These are phyloP conservation scores for Leishmania arabica DNA, from an alignment of 208 protist genomes.

Conservation along the genomic window DNA sequence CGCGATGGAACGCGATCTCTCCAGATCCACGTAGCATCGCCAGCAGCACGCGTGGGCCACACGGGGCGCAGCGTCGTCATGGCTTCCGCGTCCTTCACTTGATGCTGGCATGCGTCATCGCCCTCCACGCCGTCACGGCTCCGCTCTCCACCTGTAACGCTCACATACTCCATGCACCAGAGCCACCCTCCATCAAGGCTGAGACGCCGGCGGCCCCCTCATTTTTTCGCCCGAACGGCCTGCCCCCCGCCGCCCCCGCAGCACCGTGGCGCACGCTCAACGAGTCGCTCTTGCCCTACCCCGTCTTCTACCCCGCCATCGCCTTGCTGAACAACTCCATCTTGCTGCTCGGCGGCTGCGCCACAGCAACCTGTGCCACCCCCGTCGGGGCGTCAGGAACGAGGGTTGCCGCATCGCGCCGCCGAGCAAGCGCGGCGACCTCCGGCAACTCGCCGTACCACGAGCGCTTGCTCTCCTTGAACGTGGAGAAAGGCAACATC, in stretches of 20 bases:
- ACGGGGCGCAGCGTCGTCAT: neutral
- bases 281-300: slow-evolving; percentile 33
- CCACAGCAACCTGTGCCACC: slow-evolving; percentile 16
- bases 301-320: slow-evolving; percentile 31
- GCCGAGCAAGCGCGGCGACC: neutral
- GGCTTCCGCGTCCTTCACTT: neutral
- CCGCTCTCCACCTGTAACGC: neutral
- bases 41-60: neutral
- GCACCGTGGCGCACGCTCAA: slow-evolving; percentile 27
- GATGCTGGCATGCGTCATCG: neutral
- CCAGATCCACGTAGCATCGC: neutral
- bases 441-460: slow-evolving; percentile 19
- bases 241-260: slow-evolving; percentile 15
- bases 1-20: neutral
- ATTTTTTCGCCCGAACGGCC: neutral
- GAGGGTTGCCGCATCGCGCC: neutral
- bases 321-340: slow-evolving; percentile 31
- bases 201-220: neutral
- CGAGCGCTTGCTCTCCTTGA: slow-evolving; percentile 21
- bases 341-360: slow-evolving; percentile 24
- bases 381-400: slow-evolving; percentile 4
- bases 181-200: neutral
- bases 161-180: neutral
- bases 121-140: neutral
- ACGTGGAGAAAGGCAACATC: slow-evolving; percentile 15